Percentiles rank a stretch among this genome's conserved stretches.
Conservation (phyloP, 2,329 filamentous ascomycete species). For the Diaporthe sp. region DNA sequence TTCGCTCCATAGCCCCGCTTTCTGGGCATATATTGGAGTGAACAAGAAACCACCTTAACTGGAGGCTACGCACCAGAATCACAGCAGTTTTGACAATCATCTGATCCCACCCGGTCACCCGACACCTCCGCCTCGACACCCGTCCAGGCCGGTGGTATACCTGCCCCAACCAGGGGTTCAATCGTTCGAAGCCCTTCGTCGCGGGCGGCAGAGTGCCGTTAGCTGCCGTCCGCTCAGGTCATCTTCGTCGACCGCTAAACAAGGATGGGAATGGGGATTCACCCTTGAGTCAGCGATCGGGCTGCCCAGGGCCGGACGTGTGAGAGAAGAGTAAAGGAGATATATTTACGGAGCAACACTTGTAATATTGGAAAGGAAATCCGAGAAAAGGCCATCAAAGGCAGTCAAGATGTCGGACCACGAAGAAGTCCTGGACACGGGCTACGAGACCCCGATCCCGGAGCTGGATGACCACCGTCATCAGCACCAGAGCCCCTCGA, state of each 20-base stretch:
- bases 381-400: conserved; percentile 27
- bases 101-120: neutral
- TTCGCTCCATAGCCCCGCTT: conserved; percentile 91
- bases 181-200: conserved; percentile 32
- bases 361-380: conserved; percentile 1
- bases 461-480: conserved; percentile 90
- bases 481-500: conserved; percentile 51
- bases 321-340: conserved; percentile 13
- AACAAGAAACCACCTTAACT: conserved; percentile 99
- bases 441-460: conserved; percentile 79
- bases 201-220: conserved; percentile 48
- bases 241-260: conserved; percentile 22
- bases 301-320: conserved; percentile 25
- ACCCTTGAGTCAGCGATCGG: conserved; percentile 32
- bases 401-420: conserved; percentile 74
- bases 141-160: conserved; percentile 19
- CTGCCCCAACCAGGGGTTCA: conserved; percentile 12
- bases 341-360: neutral
- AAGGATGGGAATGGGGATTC: conserved; percentile 36
- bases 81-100: neutral
- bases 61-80: conserved; percentile 41
- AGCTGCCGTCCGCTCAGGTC: conserved; percentile 46
- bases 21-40: conserved; percentile 96
- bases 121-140: neutral
- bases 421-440: conserved; percentile 70